Percentiles rank a stretch among this genome's conserved stretches.
Conservation (phyloP, 768 basidiomycete species). For the Pilatotrama ljubarskyi region DNA sequence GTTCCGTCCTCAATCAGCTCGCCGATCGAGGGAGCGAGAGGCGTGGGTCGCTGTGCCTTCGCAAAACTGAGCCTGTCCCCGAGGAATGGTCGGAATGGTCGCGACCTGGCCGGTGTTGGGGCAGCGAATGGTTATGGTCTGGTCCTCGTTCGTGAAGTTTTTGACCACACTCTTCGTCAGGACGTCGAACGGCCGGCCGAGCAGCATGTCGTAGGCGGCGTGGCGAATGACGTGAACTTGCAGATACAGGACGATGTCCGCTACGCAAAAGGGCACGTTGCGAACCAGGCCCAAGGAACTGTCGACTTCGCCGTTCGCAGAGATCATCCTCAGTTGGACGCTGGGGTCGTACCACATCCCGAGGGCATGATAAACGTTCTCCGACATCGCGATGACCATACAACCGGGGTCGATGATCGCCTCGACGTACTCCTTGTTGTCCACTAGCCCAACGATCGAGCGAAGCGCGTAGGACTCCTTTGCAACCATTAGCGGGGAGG, state of each 20-base stretch:
- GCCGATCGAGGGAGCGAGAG: background rate
- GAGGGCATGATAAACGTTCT: slow-evolving; percentile 14
- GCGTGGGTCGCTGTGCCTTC: background rate
- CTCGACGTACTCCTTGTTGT: slow-evolving; percentile 16
- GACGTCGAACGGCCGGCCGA: slow-evolving; percentile 11
- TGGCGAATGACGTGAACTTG: slow-evolving; percentile 7
- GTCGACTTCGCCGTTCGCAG: slow-evolving; percentile 4
- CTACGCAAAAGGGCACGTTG: slow-evolving; percentile 1
- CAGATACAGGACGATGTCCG: background rate
- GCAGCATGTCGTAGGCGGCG: slow-evolving; percentile 9
- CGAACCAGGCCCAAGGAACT: slow-evolving; percentile 12
- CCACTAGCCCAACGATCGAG: slow-evolving; percentile 9
- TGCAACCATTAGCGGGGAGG: background rate
- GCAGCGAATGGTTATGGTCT: slow-evolving; percentile 9
- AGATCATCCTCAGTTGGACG: slow-evolving; percentile 6
- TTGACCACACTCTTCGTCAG: slow-evolving; percentile 7
- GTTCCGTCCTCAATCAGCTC: background rate
- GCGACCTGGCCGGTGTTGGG: slow-evolving; percentile 12
- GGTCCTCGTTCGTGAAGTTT: slow-evolving; percentile 4
- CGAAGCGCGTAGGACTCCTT: slow-evolving; percentile 14
- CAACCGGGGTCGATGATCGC: slow-evolving; percentile 18
- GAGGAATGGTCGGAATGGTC: slow-evolving; percentile 4
- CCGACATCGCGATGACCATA: slow-evolving; percentile 18
- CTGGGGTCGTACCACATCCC: slow-evolving; percentile 6
- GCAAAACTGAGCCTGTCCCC: background rate